Conservation (phyloP, 164 flowering plant genomes). For the Vitis riparia region DNA sequence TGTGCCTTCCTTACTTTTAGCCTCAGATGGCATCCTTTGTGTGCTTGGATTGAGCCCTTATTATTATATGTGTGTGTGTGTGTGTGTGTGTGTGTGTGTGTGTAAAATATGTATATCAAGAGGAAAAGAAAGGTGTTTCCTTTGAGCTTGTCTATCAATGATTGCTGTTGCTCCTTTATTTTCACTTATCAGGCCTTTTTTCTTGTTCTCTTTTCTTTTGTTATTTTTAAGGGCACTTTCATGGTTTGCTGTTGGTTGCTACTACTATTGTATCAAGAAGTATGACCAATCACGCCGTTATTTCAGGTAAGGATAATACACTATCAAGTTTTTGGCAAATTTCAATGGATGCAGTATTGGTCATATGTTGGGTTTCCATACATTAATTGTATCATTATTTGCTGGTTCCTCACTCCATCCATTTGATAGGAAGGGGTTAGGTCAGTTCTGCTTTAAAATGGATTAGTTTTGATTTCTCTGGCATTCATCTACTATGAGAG, state of each 20-base stretch:
- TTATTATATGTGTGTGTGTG: no score
- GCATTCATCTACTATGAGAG: no score
- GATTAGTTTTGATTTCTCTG: no score
- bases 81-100: no score
- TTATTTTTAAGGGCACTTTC: conserved; percentile 70
- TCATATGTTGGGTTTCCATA: not conserved
- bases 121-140: no score
- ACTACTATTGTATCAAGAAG: conserved; percentile 92
- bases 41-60: no score
- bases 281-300: conserved; percentile 83
- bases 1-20: no score
- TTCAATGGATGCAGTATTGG: no score
- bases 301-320: conserved; percentile 62
- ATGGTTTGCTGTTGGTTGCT: conserved; percentile 99
- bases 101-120: no score
- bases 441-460: no score
- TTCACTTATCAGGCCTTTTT: conserved; percentile 1
- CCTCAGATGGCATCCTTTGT: no score
- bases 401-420: not conserved
- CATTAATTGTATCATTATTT: not conserved
- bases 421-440: not conserved
- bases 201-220: conserved; percentile 5
- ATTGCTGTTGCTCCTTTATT: not conserved
- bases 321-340: not conserved
- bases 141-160: no score